phyloP scores from a whole-genome alignment of 768 basidiomycete genomes.

The Amylocystis lapponica region DNA sequence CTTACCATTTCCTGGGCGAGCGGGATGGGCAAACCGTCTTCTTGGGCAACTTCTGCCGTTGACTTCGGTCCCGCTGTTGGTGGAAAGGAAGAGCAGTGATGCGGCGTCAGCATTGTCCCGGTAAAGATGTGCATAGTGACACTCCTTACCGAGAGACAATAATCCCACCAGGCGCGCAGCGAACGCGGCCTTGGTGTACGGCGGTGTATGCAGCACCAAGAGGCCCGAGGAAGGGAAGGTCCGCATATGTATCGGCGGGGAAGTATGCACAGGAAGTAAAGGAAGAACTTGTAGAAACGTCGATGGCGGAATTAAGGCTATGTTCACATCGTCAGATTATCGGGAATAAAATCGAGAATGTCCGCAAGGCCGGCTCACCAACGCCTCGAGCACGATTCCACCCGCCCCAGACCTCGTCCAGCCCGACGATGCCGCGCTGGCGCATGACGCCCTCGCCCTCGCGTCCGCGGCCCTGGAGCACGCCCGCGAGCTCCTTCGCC shows the following conservation, averaged over 20 bases:
- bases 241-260: conserved; percentile 61
- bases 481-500: conserved; percentile 71
- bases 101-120: not conserved
- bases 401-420: conserved; percentile 93
- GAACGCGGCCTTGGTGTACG: conserved; percentile 65
- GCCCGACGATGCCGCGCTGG: conserved; percentile 70
- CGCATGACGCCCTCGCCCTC: conserved; percentile 64
- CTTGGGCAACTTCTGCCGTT: conserved; percentile 63
- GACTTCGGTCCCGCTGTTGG: conserved; percentile 31
- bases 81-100: not conserved
- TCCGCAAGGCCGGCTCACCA: conserved; percentile 48
- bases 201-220: conserved; percentile 78
- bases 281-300: conserved; percentile 77
- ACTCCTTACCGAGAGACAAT: conserved; percentile 38
- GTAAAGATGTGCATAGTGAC: not conserved
- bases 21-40: conserved; percentile 67
- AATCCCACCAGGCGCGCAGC: conserved; percentile 54
- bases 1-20: conserved; percentile 75
- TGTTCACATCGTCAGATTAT: conserved; percentile 2
- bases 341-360: not conserved
- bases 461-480: conserved; percentile 50
- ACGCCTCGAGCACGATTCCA: conserved; percentile 95
- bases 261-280: conserved; percentile 57
- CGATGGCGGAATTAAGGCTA: conserved; percentile 86
- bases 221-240: conserved; percentile 67